phyloP scores from a whole-genome alignment of 2,329 filamentous ascomycete genomes.

The Dactylellina sp. region DNA sequence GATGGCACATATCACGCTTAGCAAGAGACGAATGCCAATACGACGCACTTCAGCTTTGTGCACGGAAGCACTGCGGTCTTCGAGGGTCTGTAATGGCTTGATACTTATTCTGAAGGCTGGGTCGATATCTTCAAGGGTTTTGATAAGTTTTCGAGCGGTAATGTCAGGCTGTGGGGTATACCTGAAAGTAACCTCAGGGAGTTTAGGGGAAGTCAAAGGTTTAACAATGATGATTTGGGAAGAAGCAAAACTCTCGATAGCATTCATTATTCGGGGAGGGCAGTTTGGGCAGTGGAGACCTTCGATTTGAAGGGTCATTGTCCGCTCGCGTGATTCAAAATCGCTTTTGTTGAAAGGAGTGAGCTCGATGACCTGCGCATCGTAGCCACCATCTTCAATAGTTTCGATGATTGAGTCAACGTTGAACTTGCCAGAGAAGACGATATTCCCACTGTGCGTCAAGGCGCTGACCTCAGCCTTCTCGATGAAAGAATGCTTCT shows the following conservation, averaged over 20 bases:
- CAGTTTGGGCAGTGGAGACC: slow-evolving; percentile 62
- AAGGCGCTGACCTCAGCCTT: slow-evolving; percentile 74
- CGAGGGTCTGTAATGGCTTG: slow-evolving; percentile 82
- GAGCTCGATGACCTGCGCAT: slow-evolving; percentile 69
- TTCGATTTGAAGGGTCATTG: slow-evolving; percentile 36
- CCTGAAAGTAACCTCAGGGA: slow-evolving; percentile 76
- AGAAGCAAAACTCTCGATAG: slow-evolving; percentile 68
- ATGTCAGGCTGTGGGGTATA: slow-evolving; percentile 78
- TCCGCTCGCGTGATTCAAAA: slow-evolving; percentile 45
- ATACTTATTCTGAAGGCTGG: slow-evolving; percentile 75
- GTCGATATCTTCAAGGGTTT: slow-evolving; percentile 75
- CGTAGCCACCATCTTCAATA: slow-evolving; percentile 68
- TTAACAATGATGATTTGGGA: slow-evolving; percentile 69
- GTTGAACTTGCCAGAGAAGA: slow-evolving; percentile 68
- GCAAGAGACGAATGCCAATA: slow-evolving; percentile 76
- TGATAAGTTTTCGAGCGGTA: slow-evolving; percentile 80
- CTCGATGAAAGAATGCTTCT: slow-evolving; percentile 71
- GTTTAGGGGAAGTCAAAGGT: slow-evolving; percentile 69
- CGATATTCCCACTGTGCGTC: slow-evolving; percentile 74
- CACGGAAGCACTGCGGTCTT: slow-evolving; percentile 81
- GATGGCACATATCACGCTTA: slow-evolving; percentile 77
- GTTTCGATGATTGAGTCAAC: slow-evolving; percentile 66
- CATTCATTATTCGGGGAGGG: slow-evolving; percentile 68
- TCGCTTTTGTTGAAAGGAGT: slow-evolving; percentile 69
- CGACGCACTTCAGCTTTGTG: slow-evolving; percentile 76